phyloP scores from a whole-genome alignment of 176 grass and related monocot species.

The Triticum monococcum region DNA sequence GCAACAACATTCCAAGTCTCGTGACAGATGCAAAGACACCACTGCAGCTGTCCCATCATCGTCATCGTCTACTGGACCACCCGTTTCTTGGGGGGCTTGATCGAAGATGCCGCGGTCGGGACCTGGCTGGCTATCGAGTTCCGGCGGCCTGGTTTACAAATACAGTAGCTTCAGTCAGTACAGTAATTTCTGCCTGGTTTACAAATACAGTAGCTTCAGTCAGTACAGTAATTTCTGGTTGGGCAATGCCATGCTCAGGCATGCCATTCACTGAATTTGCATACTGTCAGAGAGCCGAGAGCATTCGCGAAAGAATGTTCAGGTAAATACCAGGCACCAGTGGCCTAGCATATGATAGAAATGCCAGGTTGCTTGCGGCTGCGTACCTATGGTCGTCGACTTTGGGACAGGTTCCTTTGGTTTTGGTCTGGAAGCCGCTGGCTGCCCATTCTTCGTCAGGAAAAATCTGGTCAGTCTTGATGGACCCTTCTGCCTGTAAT shows the following conservation, averaged over 20 bases:
- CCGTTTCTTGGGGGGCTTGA: constrained; percentile 41
- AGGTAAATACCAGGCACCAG: not conserved
- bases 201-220: no score
- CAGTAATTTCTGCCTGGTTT: constrained; percentile 40
- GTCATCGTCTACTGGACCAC: not conserved
- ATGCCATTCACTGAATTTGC: no score
- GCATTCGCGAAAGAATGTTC: no score
- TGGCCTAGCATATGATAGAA: not conserved
- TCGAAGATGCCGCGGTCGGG: constrained; percentile 31
- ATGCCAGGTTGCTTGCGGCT: not conserved
- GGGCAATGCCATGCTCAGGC: no score
- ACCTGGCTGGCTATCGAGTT: constrained; percentile 27
- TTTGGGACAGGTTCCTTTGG: constrained; percentile 60
- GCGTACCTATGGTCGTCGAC: constrained; percentile 39
- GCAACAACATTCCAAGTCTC: not conserved
- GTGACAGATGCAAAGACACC: constrained; percentile 30
- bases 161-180: constrained; percentile 19
- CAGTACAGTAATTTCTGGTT: no score
- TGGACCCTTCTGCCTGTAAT: constrained; percentile 60
- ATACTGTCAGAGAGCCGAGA: no score
- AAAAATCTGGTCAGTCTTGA: constrained; percentile 55
- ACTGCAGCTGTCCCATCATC: not conserved
- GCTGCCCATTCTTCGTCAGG: constrained; percentile 59
- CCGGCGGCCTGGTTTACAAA: constrained; percentile 36
- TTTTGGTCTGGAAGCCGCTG: constrained; percentile 43